A percentile compares a stretch with the other conserved stretches of the same genome.
These are phyloP conservation scores for Penicillium corylophilum DNA, from an alignment of 2,329 filamentous ascomycete genomes.

Conservation along the genomic window DNA sequence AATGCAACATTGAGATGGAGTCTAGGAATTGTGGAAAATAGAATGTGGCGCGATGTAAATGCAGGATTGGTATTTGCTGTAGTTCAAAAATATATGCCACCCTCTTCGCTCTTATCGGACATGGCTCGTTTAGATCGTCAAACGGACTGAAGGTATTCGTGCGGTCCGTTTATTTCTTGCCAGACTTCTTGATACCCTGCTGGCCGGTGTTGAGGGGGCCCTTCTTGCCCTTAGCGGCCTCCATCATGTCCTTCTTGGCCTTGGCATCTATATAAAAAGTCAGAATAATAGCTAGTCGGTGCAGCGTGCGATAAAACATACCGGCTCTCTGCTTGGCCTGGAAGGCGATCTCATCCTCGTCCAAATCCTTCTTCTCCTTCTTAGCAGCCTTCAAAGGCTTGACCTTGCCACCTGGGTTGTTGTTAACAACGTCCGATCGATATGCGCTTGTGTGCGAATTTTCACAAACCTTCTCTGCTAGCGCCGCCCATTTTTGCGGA, in stretches of 20 bases:
- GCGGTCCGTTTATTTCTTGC: constrained; percentile 72
- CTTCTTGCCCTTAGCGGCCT: constrained; percentile 74
- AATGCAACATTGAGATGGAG: background rate
- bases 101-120: constrained; percentile 15
- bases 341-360: constrained; percentile 83
- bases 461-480: constrained; percentile 61
- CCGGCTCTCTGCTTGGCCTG: constrained; percentile 81
- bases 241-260: constrained; percentile 79
- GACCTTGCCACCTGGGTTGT: constrained; percentile 67
- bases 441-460: background rate
- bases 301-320: constrained; percentile 47
- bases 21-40: background rate
- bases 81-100: constrained; percentile 2
- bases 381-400: constrained; percentile 87
- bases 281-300: constrained; percentile 4
- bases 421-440: constrained; percentile 18
- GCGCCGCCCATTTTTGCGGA: constrained; percentile 59
- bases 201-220: constrained; percentile 80
- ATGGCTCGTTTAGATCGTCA: constrained; percentile 26
- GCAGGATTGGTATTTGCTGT: constrained; percentile 4
- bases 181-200: constrained; percentile 96
- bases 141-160: constrained; percentile 3
- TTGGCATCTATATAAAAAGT: constrained; percentile 63
- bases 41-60: background rate
- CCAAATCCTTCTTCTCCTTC: constrained; percentile 77